Evolutionary conservation across 139 green algal species (phyloP).

Genomic region (Chlorella ohadii): DNA sequence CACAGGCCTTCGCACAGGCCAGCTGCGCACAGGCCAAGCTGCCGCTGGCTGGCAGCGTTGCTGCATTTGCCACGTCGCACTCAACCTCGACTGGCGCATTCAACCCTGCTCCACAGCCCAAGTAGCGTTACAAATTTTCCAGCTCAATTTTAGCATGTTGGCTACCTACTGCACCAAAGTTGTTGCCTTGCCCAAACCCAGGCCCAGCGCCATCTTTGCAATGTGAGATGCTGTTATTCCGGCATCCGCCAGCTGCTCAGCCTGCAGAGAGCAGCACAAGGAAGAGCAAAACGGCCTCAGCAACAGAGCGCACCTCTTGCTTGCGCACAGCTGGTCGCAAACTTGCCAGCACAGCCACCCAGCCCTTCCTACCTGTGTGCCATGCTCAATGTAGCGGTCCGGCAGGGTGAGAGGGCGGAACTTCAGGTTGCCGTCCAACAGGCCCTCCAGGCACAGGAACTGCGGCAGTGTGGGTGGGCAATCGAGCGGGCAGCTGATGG

Average conservation of each 20-base stretch:
- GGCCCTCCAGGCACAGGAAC: constrained; percentile 89
- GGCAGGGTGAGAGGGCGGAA: constrained; percentile 96
- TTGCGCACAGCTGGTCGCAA: no score
- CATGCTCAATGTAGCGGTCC: constrained; percentile 95
- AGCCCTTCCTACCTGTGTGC: constrained; percentile 61
- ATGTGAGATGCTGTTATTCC: constrained; percentile 92
- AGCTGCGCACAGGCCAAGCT: constrained; percentile 10
- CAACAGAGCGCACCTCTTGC: no score
- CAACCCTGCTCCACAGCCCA: constrained; percentile 16
- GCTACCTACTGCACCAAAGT: no score
- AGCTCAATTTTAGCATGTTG: neutral
- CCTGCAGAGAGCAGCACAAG: no score
- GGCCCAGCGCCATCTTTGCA: constrained; percentile 38
- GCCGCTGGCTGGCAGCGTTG: neutral
- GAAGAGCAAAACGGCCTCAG: no score
- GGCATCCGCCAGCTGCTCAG: constrained; percentile 91
- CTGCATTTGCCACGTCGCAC: constrained; percentile 58
- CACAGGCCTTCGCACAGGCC: neutral
- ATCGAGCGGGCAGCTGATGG: no score
- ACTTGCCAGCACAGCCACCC: no score
- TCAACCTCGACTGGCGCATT: constrained; percentile 53
- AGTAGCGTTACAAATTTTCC: neutral
- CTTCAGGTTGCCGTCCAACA: constrained; percentile 94
- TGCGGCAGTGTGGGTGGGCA: no score
- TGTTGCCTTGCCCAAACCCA: constrained; percentile 2